Evolutionary conservation across 2,329 filamentous ascomycete species (phyloP).

Genomic region (Arthrobotrys pseudoclavata): DNA sequence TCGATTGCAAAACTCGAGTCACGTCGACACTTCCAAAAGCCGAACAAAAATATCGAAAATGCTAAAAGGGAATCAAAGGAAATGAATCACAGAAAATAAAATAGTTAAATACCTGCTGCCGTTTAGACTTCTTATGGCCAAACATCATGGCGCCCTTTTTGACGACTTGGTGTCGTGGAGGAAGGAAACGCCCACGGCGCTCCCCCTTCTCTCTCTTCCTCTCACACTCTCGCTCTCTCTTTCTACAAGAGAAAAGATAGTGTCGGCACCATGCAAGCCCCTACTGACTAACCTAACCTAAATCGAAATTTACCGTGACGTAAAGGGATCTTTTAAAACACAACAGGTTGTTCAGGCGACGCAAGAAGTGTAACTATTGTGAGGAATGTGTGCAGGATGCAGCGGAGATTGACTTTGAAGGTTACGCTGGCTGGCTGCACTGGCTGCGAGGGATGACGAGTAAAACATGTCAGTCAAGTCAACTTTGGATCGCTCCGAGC

Average conservation of each 20-base stretch:
- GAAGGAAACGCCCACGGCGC: slow-evolving; percentile 25
- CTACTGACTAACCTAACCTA: slow-evolving; percentile 7
- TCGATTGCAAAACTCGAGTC: slow-evolving; percentile 4
- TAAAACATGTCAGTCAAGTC: slow-evolving; percentile 18
- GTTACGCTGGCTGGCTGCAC: too few species aligned
- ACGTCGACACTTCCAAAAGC: background rate
- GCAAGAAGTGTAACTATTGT: background rate
- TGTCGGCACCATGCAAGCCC: slow-evolving; percentile 25
- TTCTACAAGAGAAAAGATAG: background rate
- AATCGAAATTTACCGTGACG: slow-evolving; percentile 52
- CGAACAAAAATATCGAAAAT: background rate
- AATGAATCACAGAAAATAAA: slow-evolving; percentile 1
- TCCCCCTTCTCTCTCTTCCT: slow-evolving; percentile 21
- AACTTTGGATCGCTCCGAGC: background rate
- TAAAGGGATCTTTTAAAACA: slow-evolving; percentile 26
- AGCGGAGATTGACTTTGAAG: slow-evolving; percentile 20
- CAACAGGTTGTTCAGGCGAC: slow-evolving; percentile 11
- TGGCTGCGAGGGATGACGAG: slow-evolving; percentile 14
- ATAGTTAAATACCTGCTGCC: slow-evolving; percentile 28
- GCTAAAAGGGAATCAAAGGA: background rate
- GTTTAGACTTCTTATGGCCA: slow-evolving; percentile 35
- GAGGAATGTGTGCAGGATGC: slow-evolving; percentile 8
- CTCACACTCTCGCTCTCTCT: slow-evolving; percentile 9
- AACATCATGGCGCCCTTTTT: slow-evolving; percentile 18
- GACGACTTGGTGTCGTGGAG: background rate